Evolutionary conservation across 179 eudicot species (phyloP), one percentile per base, ranked within the genome.

Genomic region (Patellifolia procumbens): DNA sequence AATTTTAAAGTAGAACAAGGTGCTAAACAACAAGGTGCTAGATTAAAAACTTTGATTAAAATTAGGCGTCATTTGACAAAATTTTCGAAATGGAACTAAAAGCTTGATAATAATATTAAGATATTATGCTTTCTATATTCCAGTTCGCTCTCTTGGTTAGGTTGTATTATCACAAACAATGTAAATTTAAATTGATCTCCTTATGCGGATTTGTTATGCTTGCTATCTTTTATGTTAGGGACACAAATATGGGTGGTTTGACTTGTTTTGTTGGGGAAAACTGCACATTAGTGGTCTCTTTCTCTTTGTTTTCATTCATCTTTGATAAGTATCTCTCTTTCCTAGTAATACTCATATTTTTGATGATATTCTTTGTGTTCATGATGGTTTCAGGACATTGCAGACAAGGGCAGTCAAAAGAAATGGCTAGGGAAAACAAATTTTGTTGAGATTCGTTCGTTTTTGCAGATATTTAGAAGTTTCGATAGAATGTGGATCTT

Each of bases 401-500:
- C 58, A 24, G 86, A 84, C 2, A 89, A 87, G 71, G 73, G 63
- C n/a, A 78, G n/a, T 29, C 84, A 85, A 76, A 84, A 43, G 31
- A 83, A 84, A 42, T 96, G 99, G 99, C 79, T 91, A 70, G 99
- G 99, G 69, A 96, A 96, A 87, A 96, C 98, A 76, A 89, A 91
- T 81, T 96, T 93, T 85, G 98, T 88, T 7, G 99, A 96, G 86
- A 81, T 86, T 61, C 96, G 99, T 53, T 90, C 99, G 53, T 91
- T 93, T 86, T 87, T 90, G 89, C 98, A 93, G 82, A 82, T 96
- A 76, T 96, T 90, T 82, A 86, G 98, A 86, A 91, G 94, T 83
- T 96, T 96, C 72, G 99, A 96, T 74, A 87, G 99, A 79, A 90
- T 96, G 98, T 96, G 99, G 99, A 85, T 82, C 78, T 91, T 96